Conservation (phyloP, 345 rosid genomes). For the Turnera subulata region DNA sequence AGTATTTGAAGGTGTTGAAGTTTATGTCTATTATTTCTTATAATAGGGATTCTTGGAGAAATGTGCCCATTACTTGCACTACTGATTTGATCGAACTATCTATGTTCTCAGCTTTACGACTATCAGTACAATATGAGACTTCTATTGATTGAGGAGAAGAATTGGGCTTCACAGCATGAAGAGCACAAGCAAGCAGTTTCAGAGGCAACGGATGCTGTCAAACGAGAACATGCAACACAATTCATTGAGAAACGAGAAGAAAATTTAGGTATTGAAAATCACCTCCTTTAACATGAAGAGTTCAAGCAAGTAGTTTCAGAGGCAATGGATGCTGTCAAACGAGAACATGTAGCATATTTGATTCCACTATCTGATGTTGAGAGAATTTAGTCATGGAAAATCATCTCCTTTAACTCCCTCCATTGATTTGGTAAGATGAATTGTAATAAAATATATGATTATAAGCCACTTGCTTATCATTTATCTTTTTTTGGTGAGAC, state of each 20-base stretch:
- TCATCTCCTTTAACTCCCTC: constrained; percentile 80
- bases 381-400: constrained; percentile 84
- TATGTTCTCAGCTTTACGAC: constrained; percentile 74
- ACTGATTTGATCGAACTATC: constrained; percentile 12
- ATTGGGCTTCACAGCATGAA: constrained; percentile 68
- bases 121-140: constrained; percentile 95
- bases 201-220: constrained; percentile 58
- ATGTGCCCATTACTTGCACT: too few species aligned
- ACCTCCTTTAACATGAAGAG: constrained; percentile 73
- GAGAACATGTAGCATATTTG: constrained; percentile 72
- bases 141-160: constrained; percentile 85
- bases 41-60: too few species aligned
- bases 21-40: too few species aligned
- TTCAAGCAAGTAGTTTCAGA: constrained; percentile 54
- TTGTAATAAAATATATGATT: not conserved
- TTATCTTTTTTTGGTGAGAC: constrained; percentile 8
- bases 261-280: constrained; percentile 81
- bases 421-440: too few species aligned
- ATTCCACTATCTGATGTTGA: constrained; percentile 74
- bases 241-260: constrained; percentile 79
- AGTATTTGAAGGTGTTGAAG: too few species aligned
- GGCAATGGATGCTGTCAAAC: constrained; percentile 53
- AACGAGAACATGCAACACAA: constrained; percentile 72
- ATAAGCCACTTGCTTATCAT: not conserved
- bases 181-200: constrained; percentile 50